Evolutionary conservation across 1,284 basidiomycete genomes (phyloP).

Genomic region (Dichomitus squalens): DNA sequence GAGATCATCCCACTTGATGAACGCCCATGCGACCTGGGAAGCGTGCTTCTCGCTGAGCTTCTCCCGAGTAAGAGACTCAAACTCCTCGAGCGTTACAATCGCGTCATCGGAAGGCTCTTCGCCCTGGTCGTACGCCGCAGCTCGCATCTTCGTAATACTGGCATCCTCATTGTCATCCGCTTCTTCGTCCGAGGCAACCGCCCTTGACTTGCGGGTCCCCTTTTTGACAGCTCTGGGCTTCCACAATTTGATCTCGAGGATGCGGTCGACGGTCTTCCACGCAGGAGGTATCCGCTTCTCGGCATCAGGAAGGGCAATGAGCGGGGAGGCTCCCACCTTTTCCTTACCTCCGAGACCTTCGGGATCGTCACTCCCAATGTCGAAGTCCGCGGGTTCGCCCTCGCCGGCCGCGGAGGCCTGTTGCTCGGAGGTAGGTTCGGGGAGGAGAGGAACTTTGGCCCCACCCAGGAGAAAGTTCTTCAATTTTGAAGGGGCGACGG

Average conservation of each 20-base stretch:
- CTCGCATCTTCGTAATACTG: constrained; percentile 37
- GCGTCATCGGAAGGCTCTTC: constrained; percentile 54
- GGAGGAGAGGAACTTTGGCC: constrained; percentile 67
- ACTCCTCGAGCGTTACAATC: constrained; percentile 60
- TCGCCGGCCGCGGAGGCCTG: constrained; percentile 25
- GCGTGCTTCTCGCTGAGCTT: constrained; percentile 55
- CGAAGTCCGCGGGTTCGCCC: constrained; percentile 25
- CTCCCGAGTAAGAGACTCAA: constrained; percentile 51
- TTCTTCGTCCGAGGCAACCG: constrained; percentile 29
- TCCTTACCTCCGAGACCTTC: constrained; percentile 38
- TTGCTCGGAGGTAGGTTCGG: constrained; percentile 38
- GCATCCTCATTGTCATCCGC: constrained; percentile 25
- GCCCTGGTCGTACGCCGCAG: constrained; percentile 52
- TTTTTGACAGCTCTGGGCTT: constrained; percentile 29
- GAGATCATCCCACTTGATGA: constrained; percentile 90
- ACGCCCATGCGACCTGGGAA: constrained; percentile 70
- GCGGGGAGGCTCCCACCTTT: constrained; percentile 35
- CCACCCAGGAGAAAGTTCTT: constrained; percentile 78
- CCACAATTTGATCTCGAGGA: constrained; percentile 78
- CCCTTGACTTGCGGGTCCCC: constrained; percentile 30
- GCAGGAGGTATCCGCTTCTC: constrained; percentile 67
- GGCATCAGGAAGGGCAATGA: constrained; percentile 51
- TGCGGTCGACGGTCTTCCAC: constrained; percentile 82
- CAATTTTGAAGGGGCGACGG: constrained; percentile 62
- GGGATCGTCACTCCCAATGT: constrained; percentile 35